A percentile compares a stretch with the other conserved stretches of the same genome.
Conservation (phyloP, 1,284 basidiomycete genomes). For the Termitomyces sp. region DNA sequence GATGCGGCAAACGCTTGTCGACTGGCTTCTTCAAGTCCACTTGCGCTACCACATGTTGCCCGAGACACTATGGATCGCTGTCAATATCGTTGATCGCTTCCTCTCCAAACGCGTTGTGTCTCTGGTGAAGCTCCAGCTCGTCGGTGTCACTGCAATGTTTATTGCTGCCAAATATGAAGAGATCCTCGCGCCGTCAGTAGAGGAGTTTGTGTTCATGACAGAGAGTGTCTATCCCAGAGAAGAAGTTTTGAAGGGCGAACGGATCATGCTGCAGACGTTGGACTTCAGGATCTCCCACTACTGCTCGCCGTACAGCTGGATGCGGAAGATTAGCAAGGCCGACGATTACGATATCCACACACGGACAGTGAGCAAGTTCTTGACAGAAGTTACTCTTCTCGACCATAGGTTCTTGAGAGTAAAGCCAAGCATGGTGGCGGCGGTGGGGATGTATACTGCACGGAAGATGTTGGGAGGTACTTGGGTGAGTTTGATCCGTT, state of each 20-base stretch:
- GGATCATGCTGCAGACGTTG: constrained; percentile 90
- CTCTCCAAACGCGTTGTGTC: constrained; percentile 90
- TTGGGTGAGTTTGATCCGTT: constrained; percentile 68
- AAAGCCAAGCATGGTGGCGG: constrained; percentile 94
- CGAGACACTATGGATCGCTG: constrained; percentile 96
- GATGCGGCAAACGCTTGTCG: constrained; percentile 94
- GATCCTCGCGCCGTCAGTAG: constrained; percentile 89
- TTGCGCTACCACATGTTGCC: constrained; percentile 96
- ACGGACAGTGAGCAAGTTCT: constrained; percentile 93
- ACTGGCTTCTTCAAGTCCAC: constrained; percentile 98
- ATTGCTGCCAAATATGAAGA: constrained; percentile 99
- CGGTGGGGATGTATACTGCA: constrained; percentile 96
- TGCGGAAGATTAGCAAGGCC: constrained; percentile 96
- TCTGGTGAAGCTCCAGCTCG: constrained; percentile 93
- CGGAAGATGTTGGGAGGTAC: constrained; percentile 87
- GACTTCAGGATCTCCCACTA: constrained; percentile 96
- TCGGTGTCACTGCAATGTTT: constrained; percentile 96
- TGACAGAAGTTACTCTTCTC: constrained; percentile 94
- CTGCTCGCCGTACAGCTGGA: constrained; percentile 99
- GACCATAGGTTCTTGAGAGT: constrained; percentile 92
- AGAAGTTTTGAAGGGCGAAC: constrained; percentile 96
- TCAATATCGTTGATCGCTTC: constrained; percentile 98
- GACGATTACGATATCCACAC: constrained; percentile 99
- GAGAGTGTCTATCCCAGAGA: constrained; percentile 91
- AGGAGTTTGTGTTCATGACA: constrained; percentile 97